Percentiles rank a stretch among this genome's conserved stretches.
Conservation (phyloP, 129 eudicot species). For the Cynara cardunculus region DNA sequence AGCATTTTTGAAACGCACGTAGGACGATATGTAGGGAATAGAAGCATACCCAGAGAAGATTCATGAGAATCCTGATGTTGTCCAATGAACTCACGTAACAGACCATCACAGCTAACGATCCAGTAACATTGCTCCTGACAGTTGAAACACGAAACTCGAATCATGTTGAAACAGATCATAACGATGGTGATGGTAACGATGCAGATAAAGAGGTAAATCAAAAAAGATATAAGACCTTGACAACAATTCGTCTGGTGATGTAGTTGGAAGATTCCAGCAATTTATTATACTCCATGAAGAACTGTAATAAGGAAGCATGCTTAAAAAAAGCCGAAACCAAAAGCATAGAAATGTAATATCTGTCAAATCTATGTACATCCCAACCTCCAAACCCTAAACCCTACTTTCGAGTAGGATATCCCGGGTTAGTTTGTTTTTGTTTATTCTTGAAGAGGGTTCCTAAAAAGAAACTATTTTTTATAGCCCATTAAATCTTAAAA, state of each 20-base stretch:
- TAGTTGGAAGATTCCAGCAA: slow-evolving; percentile 67
- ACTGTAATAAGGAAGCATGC: slow-evolving; percentile 42
- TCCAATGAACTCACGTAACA: slow-evolving; percentile 80
- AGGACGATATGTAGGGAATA: not conserved
- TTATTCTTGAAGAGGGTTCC: too few relatives aligned
- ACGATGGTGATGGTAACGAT: not conserved
- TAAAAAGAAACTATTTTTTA: too few relatives aligned
- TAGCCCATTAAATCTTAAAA: too few relatives aligned
- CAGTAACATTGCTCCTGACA: slow-evolving; percentile 77
- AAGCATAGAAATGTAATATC: not conserved
- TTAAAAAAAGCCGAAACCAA: slow-evolving; percentile 1
- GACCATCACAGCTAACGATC: slow-evolving; percentile 86
- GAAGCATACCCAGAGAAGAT: slow-evolving; percentile 70
- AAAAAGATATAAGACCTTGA: slow-evolving; percentile 42
- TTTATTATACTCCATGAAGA: slow-evolving; percentile 46
- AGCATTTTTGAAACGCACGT: not conserved
- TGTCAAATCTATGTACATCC: not conserved
- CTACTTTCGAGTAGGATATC: not conserved
- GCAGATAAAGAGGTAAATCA: not conserved
- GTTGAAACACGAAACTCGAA: slow-evolving; percentile 33
- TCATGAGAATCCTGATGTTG: slow-evolving; percentile 94
- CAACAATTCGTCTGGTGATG: slow-evolving; percentile 74
- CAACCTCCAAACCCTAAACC: not conserved
- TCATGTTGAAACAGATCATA: not conserved
- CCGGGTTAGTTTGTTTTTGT: not conserved